Conservation (phyloP, 108 stramenopile genomes). For the Epithemia pelagica region DNA sequence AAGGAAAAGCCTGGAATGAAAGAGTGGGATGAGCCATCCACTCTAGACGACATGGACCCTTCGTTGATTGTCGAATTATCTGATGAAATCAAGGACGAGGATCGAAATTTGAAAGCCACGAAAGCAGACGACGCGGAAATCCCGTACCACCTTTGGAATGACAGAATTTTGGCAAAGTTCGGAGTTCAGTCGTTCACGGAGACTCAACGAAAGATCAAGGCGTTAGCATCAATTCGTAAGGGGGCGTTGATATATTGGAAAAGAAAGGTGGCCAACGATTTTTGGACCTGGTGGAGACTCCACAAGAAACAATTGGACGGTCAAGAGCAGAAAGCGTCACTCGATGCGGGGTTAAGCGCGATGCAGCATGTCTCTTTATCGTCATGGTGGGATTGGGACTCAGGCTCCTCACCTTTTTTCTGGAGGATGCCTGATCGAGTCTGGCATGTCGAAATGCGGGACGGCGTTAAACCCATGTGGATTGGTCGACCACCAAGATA, state of each 20-base stretch:
- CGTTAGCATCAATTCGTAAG: not conserved
- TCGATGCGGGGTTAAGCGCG: not conserved
- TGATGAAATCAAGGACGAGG: too few species aligned
- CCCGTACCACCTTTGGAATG: not conserved
- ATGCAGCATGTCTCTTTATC: not conserved
- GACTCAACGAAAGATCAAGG: not conserved
- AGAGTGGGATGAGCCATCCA: too few species aligned
- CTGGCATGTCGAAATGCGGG: not conserved
- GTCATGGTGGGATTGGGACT: not conserved
- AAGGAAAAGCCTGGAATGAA: too few species aligned
- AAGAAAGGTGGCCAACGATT: not conserved
- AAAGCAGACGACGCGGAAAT: not conserved
- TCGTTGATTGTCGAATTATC: too few species aligned
- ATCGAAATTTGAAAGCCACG: too few species aligned
- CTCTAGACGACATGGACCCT: too few species aligned
- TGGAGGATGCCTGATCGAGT: not conserved
- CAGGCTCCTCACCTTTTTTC: not conserved
- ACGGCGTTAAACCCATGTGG: not conserved
- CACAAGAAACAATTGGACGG: not conserved
- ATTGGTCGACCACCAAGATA: too few species aligned
- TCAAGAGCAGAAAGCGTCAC: not conserved
- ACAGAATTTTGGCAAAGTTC: not conserved
- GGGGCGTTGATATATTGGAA: too few species aligned
- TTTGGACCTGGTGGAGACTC: not conserved
- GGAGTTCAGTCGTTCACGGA: not conserved